Conservation (phyloP, 2,329 filamentous ascomycete species). For the Verticillium zaregamsianum region DNA sequence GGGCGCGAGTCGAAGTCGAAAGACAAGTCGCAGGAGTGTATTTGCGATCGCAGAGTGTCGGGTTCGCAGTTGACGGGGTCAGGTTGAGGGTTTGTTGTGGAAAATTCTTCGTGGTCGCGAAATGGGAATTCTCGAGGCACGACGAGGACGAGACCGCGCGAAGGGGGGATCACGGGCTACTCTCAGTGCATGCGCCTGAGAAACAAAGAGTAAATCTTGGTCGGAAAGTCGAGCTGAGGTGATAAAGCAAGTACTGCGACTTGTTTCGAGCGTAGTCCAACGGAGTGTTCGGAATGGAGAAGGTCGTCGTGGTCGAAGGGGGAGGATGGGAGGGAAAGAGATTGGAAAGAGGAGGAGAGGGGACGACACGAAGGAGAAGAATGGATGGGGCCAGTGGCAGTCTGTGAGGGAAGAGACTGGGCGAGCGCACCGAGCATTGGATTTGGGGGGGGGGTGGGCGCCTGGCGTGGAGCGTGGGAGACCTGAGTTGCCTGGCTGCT, state of each 20-base stretch:
- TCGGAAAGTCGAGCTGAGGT: background rate
- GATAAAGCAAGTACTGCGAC: background rate
- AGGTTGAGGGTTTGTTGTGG: background rate
- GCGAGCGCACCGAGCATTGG: constrained; percentile 1
- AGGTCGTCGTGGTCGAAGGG: constrained; percentile 8
- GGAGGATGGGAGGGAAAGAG: constrained; percentile 10
- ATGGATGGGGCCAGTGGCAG: constrained; percentile 9
- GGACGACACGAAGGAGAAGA: constrained; percentile 12
- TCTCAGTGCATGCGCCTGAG: background rate
- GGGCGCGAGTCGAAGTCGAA: background rate
- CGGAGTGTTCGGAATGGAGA: constrained; percentile 6
- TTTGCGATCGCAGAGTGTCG: background rate
- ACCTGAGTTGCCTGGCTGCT: background rate
- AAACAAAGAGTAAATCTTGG: background rate
- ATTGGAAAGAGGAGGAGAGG: constrained; percentile 13
- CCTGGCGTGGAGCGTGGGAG: background rate
- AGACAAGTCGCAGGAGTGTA: background rate
- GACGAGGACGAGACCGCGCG: background rate
- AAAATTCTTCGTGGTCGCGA: constrained; percentile 2
- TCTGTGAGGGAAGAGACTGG: constrained; percentile 1
- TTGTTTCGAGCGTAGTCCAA: constrained; percentile 10
- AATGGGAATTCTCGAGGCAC: background rate
- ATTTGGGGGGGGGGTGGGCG: background rate
- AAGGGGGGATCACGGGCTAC: background rate
- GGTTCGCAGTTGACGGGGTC: background rate